A percentile compares a stretch with the other conserved stretches of the same genome.
Conservation (phyloP, 1,284 basidiomycete genomes). For the Inonotus obliquus region DNA sequence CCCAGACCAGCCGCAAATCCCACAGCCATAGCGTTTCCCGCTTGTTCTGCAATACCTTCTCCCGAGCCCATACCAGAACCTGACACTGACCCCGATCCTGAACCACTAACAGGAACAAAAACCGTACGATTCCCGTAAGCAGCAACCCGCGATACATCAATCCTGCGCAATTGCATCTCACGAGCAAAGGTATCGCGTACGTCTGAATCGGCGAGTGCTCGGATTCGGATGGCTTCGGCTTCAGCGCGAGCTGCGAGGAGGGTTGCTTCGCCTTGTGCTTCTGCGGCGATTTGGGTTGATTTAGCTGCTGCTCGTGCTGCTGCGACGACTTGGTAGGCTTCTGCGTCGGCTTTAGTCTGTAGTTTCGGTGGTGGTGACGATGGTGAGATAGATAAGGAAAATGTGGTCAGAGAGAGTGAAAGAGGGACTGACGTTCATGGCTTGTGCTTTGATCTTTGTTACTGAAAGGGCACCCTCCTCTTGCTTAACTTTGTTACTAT, state of each 20-base stretch:
- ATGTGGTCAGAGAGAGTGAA: background rate
- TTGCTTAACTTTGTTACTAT: slow-evolving; percentile 79
- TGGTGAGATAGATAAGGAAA: background rate
- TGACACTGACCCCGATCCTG: background rate
- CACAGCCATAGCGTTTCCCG: slow-evolving; percentile 54
- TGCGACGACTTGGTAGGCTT: slow-evolving; percentile 67
- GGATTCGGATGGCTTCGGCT: slow-evolving; percentile 60
- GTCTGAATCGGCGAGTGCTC: slow-evolving; percentile 54
- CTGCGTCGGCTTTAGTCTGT: slow-evolving; percentile 66
- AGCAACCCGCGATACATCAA: slow-evolving; percentile 56
- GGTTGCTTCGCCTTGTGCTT: slow-evolving; percentile 69
- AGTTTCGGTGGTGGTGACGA: background rate
- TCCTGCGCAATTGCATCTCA: slow-evolving; percentile 65
- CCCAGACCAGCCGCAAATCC: slow-evolving; percentile 67
- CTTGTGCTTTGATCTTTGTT: slow-evolving; percentile 66
- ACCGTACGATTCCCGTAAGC: slow-evolving; percentile 68
- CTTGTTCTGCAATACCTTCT: slow-evolving; percentile 50
- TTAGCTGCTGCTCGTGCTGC: slow-evolving; percentile 73
- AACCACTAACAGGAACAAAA: slow-evolving; percentile 51
- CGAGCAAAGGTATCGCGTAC: slow-evolving; percentile 64
- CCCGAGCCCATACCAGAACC: background rate
- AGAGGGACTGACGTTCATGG: slow-evolving; percentile 45
- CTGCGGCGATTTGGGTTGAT: slow-evolving; percentile 63
- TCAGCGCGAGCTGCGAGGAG: slow-evolving; percentile 68
- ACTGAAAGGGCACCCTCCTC: slow-evolving; percentile 74